Conservation (phyloP, 2,329 filamentous ascomycete species). For the Aspergillus sp. region DNA sequence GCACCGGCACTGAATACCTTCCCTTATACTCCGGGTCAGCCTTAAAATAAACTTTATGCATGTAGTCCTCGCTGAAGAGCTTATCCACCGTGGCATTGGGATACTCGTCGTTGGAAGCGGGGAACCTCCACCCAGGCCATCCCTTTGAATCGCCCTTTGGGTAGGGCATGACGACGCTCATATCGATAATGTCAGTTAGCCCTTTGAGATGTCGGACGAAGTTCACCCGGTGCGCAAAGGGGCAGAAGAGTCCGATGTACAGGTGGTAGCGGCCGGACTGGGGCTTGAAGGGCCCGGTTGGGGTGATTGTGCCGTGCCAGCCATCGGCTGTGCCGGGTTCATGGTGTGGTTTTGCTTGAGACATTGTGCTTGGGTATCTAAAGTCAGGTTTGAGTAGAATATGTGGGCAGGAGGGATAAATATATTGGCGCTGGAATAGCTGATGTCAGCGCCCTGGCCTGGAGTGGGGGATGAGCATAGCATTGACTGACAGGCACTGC, state of each 20-base stretch:
- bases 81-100: constrained; percentile 60
- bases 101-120: constrained; percentile 53
- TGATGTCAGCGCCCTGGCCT: too few species aligned
- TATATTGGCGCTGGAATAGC: too few species aligned
- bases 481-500: background rate
- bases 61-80: constrained; percentile 57
- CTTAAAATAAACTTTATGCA: constrained; percentile 64
- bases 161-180: constrained; percentile 64
- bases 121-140: constrained; percentile 64
- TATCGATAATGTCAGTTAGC: constrained; percentile 53
- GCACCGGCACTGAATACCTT: constrained; percentile 59
- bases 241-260: constrained; percentile 62
- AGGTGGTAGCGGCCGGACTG: constrained; percentile 56
- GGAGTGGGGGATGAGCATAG: background rate
- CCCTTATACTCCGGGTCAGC: constrained; percentile 62
- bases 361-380: too few species aligned
- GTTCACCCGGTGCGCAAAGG: constrained; percentile 63
- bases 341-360: constrained; percentile 9
- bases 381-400: too few species aligned
- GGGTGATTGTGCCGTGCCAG: constrained; percentile 54
- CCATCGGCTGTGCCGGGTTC: constrained; percentile 24
- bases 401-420: too few species aligned
- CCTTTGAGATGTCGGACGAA: constrained; percentile 59
- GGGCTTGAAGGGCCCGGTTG: constrained; percentile 48
- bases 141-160: constrained; percentile 65